Percentiles rank a stretch among this genome's conserved stretches.
Evolutionary conservation across 2,329 filamentous ascomycete species (phyloP).

Genomic region (Emericellopsis atlantica): DNA sequence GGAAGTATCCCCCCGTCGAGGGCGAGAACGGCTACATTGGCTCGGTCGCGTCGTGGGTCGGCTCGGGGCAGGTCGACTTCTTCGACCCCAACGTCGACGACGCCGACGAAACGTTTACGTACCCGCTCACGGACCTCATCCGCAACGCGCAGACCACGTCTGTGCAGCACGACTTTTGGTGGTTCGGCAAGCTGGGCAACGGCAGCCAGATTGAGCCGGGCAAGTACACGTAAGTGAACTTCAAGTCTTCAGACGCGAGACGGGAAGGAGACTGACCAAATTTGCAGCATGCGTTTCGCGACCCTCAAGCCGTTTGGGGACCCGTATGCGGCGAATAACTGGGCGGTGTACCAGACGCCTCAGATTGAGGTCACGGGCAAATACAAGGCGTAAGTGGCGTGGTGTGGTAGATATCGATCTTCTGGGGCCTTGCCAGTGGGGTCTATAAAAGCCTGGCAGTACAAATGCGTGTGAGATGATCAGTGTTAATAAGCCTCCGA

Average conservation of each 20-base stretch:
- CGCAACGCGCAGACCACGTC: constrained; percentile 5
- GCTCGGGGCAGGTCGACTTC: constrained; percentile 2
- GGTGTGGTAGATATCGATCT: no score
- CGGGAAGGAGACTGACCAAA: background rate
- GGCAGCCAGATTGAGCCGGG: constrained; percentile 12
- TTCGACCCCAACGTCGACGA: constrained; percentile 9
- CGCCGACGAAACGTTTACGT: constrained; percentile 10
- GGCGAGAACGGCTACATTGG: constrained; percentile 20
- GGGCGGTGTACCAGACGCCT: constrained; percentile 3
- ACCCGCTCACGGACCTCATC: constrained; percentile 7
- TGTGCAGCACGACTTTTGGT: constrained; percentile 8
- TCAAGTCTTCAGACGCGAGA: constrained; percentile 6
- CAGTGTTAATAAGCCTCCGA: no score
- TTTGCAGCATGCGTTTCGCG: constrained; percentile 2
- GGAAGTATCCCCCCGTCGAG: constrained; percentile 19
- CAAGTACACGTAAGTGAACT: constrained; percentile 6
- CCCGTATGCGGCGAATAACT: constrained; percentile 4
- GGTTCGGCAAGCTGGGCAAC: constrained; percentile 14
- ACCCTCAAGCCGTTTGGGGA: background rate
- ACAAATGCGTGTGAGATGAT: no score
- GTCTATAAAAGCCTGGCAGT: no score
- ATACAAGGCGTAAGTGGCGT: background rate
- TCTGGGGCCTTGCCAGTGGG: no score
- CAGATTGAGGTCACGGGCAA: constrained; percentile 1
- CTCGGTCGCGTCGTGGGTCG: constrained; percentile 11